These are phyloP conservation scores for Solanum sparsipilum DNA, from an alignment of 257 asterid genomes.

Conservation along the genomic window DNA sequence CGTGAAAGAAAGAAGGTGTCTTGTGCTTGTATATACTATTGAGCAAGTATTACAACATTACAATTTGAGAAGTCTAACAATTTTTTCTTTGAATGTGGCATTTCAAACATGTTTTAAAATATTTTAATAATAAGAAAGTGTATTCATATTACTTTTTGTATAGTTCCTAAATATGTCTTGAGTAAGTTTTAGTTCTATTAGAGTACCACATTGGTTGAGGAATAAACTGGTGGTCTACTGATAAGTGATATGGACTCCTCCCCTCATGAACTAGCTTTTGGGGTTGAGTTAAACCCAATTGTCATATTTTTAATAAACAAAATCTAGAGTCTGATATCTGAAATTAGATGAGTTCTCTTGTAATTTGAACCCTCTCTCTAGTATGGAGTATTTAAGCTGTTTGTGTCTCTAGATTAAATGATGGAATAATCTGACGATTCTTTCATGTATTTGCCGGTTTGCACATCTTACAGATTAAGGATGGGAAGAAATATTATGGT, in stretches of 20 bases:
- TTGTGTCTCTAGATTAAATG: background rate
- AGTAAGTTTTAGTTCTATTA: background rate
- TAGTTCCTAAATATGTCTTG: background rate
- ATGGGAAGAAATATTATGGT: background rate
- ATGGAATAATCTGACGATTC: background rate
- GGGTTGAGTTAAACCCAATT: background rate
- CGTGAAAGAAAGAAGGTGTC: background rate
- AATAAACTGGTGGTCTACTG: background rate
- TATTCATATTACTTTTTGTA: background rate
- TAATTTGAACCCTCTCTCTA: background rate
- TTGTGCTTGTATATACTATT: background rate
- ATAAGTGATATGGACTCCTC: background rate
- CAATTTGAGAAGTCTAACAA: background rate
- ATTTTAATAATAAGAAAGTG: background rate
- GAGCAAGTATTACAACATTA: background rate
- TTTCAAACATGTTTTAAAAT: background rate
- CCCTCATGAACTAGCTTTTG: background rate
- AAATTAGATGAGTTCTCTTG: background rate
- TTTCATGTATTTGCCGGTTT: background rate
- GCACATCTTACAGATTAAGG: background rate
- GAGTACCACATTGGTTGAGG: background rate
- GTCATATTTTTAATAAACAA: background rate
- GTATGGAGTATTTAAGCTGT: background rate
- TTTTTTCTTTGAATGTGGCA: background rate
- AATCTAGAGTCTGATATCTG: background rate